These are phyloP conservation scores for Phlyctochytrium arcticum DNA, from an alignment of 192 early-diverging fungal species.

Conservation along the genomic window DNA sequence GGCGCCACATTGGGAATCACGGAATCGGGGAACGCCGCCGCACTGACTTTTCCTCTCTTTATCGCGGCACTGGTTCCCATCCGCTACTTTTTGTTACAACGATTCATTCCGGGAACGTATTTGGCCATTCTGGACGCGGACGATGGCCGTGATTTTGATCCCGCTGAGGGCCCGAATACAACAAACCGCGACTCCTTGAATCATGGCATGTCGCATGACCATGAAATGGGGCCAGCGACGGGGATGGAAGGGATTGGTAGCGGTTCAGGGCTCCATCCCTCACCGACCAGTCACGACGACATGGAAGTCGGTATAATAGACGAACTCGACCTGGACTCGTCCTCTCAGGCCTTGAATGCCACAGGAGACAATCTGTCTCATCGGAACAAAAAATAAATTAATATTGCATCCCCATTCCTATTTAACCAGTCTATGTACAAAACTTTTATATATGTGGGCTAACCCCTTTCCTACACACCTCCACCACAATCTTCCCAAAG, in stretches of 20 bases:
- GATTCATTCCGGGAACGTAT: background rate
- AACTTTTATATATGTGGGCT: no score
- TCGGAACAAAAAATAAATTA: no score
- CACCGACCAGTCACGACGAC: background rate
- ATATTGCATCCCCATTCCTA: no score
- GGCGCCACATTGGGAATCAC: slow-evolving; percentile 1
- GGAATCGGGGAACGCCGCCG: slow-evolving; percentile 6
- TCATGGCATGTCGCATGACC: no score
- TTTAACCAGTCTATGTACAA: no score
- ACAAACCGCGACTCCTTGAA: background rate
- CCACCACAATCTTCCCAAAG: no score
- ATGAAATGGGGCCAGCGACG: background rate
- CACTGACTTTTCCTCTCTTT: slow-evolving; percentile 14
- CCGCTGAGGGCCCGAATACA: background rate
- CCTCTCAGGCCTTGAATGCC: no score
- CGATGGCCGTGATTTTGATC: background rate
- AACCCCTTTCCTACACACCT: no score
- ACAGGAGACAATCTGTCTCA: no score
- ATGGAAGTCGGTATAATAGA: background rate
- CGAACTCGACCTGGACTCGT: background rate
- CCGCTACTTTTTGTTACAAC: slow-evolving; percentile 1
- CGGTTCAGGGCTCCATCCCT: background rate
- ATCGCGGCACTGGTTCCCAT: slow-evolving; percentile 21
- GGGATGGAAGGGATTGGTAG: background rate
- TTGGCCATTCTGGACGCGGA: slow-evolving; percentile 4